A percentile compares a stretch with the other conserved stretches of the same genome.
Conservation (phyloP, 257 asterid genomes). For the Lavandula angustifolia region DNA sequence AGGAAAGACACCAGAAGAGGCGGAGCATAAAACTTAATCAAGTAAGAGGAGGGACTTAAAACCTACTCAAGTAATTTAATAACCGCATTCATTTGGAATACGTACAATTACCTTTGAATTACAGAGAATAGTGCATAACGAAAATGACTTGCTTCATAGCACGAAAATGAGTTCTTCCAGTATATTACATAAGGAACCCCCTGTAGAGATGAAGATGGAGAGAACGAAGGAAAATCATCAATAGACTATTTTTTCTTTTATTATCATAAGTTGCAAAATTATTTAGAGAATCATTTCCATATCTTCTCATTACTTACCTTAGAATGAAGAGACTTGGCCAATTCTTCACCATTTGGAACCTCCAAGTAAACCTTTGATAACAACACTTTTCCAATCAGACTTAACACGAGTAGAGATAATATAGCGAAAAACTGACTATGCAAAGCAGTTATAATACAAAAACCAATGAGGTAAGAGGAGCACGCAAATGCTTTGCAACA, state of each 20-base stretch:
- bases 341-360: constrained; percentile 69
- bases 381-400: constrained; percentile 32
- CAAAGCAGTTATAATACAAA: constrained; percentile 13
- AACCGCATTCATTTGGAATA: no score
- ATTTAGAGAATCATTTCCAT: background rate
- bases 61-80: no score
- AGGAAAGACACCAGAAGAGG: background rate
- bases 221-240: constrained; percentile 25
- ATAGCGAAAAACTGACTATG: background rate
- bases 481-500: no score
- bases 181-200: constrained; percentile 86
- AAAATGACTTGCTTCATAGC: constrained; percentile 77
- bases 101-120: constrained; percentile 74
- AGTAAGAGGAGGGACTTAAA: no score
- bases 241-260: constrained; percentile 4
- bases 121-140: constrained; percentile 79
- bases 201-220: constrained; percentile 44
- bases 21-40: no score
- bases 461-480: background rate
- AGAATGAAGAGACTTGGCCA: constrained; percentile 83
- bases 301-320: constrained; percentile 52
- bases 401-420: constrained; percentile 7
- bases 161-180: constrained; percentile 73
- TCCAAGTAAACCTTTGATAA: constrained; percentile 87
- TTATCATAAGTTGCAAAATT: background rate